These are phyloP conservation scores for Hemisphaericaspora subhashii DNA, from an alignment of 1,139 yeast species.

Conservation along the genomic window DNA sequence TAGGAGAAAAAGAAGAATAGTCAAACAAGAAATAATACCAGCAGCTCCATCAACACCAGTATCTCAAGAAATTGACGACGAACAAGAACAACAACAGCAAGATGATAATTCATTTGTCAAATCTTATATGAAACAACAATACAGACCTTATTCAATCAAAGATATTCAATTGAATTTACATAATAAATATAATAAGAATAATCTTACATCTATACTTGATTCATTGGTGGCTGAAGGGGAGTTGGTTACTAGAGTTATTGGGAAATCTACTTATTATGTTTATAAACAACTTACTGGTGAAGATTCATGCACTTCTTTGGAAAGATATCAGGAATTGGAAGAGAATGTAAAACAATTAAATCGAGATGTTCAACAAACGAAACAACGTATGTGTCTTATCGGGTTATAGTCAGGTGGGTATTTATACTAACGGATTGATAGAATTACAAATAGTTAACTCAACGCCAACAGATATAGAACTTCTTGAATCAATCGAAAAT, in stretches of 20 bases:
- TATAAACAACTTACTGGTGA: constrained; percentile 20
- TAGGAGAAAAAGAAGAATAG: neutral
- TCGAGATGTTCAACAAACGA: constrained; percentile 9
- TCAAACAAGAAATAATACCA: neutral
- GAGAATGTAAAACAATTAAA: constrained; percentile 10
- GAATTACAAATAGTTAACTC: constrained; percentile 8
- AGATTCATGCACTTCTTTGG: constrained; percentile 3
- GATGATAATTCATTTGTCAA: constrained; percentile 11
- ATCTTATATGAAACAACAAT: constrained; percentile 33
- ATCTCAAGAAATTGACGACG: neutral
- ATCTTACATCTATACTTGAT: constrained; percentile 27
- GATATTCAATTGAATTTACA: constrained; percentile 40
- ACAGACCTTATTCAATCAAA: constrained; percentile 37
- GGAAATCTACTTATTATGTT: constrained; percentile 35
- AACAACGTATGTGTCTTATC: constrained; percentile 7
- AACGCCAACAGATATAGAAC: constrained; percentile 9
- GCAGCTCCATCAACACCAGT: neutral
- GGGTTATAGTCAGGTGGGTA: too few relatives aligned
- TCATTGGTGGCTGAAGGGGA: constrained; percentile 23
- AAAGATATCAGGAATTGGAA: constrained; percentile 8
- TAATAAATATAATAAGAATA: constrained; percentile 26
- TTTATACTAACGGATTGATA: constrained; percentile 3
- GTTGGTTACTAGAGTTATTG: constrained; percentile 31
- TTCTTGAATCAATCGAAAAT: neutral
- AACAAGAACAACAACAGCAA: neutral